Percentiles rank a stretch among this genome's conserved stretches.
phyloP scores from a whole-genome alignment of 78 protist genomes.

The slime mould (Dictyostelium discoideum) region dicty_2.7 NC_007091.3:3977001-3977500 shows the following conservation, averaged over 20 bases:
- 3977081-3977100: conserved; percentile 8
- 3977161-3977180: not conserved
- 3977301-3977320: not conserved
- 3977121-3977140: too few species aligned
- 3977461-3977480: not conserved
- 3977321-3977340: conserved; percentile 34
- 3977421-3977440: conserved; percentile 35
- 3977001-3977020: conserved; percentile 59
- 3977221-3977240: not conserved
- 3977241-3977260: not conserved
- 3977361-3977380: conserved; percentile 82
- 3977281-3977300: too few species aligned
- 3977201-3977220: too few species aligned
- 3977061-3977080: conserved; percentile 60
- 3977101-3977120: not conserved
- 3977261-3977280: too few species aligned
- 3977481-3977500: not conserved
- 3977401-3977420: conserved; percentile 67
- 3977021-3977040: conserved; percentile 8
- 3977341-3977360: conserved; percentile 54
- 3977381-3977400: conserved; percentile 78
- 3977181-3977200: not conserved
- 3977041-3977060: conserved; percentile 67
- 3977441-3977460: not conserved
- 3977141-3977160: too few species aligned